A percentile compares a stretch with the other conserved stretches of the same genome.
phyloP scores from a whole-genome alignment of 1,284 basidiomycete species.

The Cryptococcus depauperatus region DNA sequence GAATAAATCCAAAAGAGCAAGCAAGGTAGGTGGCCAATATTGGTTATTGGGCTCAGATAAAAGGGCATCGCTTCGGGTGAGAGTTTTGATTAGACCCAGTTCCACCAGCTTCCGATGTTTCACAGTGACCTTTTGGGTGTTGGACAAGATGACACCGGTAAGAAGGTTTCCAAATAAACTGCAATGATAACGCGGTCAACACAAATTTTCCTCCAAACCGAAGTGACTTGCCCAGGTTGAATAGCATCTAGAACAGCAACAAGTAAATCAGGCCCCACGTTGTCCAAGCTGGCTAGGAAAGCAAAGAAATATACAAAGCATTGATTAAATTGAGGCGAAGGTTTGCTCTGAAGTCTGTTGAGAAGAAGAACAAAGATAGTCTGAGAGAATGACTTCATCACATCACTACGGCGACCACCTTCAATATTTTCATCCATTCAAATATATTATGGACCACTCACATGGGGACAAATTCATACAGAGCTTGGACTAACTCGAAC shows the following conservation, averaged over 20 bases:
- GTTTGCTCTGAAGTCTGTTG: conserved; percentile 75
- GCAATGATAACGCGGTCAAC: conserved; percentile 1
- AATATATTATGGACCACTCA: conserved; percentile 47
- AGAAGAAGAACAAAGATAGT: conserved; percentile 73
- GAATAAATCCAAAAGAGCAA: conserved; percentile 70
- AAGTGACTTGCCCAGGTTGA: conserved; percentile 62
- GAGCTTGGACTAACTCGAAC: conserved; percentile 76
- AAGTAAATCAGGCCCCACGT: conserved; percentile 70
- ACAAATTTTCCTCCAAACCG: neutral
- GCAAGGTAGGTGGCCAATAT: conserved; percentile 62
- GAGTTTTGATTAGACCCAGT: conserved; percentile 71
- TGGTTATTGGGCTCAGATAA: conserved; percentile 56
- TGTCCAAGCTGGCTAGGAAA: conserved; percentile 65
- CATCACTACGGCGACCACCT: conserved; percentile 50
- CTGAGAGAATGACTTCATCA: conserved; percentile 66
- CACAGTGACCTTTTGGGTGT: conserved; percentile 67
- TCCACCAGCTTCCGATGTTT: conserved; percentile 76
- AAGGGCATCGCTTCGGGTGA: conserved; percentile 66
- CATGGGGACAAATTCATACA: conserved; percentile 66
- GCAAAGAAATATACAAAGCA: conserved; percentile 72
- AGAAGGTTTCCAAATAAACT: conserved; percentile 82
- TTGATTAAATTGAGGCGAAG: conserved; percentile 83
- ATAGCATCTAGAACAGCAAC: conserved; percentile 71
- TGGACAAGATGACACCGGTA: conserved; percentile 68
- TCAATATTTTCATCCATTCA: neutral